Conservation (phyloP, 495 filamentous ascomycete species). For the Penicillium manginii region DNA sequence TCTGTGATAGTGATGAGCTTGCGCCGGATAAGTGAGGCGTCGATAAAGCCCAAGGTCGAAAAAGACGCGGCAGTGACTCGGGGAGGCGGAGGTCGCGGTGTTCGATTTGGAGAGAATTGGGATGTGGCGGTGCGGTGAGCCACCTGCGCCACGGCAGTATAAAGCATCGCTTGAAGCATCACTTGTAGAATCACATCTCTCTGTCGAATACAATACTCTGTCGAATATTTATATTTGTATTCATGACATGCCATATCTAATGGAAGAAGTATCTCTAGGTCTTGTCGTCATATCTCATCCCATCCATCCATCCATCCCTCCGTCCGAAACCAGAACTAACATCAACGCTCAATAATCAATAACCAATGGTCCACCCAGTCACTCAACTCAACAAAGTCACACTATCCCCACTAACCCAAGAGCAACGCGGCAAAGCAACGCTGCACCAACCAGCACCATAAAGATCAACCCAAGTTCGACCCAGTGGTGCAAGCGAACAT, state of each 20-base stretch:
- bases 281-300: slow-evolving; percentile 8
- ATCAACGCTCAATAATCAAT: background rate
- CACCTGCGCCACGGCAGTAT: too few species aligned
- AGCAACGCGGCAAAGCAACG: slow-evolving; percentile 33
- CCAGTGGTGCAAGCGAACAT: slow-evolving; percentile 55
- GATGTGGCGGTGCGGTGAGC: slow-evolving; percentile 21
- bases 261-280: slow-evolving; percentile 4
- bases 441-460: slow-evolving; percentile 43
- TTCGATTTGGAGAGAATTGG: slow-evolving; percentile 31
- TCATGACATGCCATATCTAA: background rate
- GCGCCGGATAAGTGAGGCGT: background rate
- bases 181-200: too few species aligned
- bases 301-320: background rate
- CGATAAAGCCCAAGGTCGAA: slow-evolving; percentile 1
- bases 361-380: slow-evolving; percentile 1
- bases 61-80: too few species aligned
- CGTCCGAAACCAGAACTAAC: background rate
- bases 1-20: background rate
- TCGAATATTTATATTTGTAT: slow-evolving; percentile 2
- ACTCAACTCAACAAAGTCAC: background rate
- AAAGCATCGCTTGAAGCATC: too few species aligned
- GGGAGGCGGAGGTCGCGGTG: slow-evolving; percentile 1
- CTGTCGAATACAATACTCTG: too few species aligned
- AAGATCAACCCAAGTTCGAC: slow-evolving; percentile 63
- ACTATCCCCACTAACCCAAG: slow-evolving; percentile 5